A percentile compares a stretch with the other conserved stretches of the same genome.
These are phyloP conservation scores for Choiromyces venosus DNA, from an alignment of 495 filamentous ascomycete genomes.

Conservation along the genomic window DNA sequence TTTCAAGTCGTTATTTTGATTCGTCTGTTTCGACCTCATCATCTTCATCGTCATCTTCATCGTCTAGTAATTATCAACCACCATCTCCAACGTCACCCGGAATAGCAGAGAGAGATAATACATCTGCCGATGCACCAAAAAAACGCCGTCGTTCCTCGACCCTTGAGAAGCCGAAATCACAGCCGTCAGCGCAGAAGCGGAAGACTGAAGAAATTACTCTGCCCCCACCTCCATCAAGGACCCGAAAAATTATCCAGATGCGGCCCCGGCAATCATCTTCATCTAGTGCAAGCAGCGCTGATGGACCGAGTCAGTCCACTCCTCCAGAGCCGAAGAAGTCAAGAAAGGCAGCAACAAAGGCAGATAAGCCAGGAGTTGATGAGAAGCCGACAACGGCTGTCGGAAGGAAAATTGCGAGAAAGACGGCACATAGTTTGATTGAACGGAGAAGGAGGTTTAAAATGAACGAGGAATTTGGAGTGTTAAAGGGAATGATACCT, in stretches of 20 bases:
- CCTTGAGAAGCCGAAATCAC: constrained; percentile 51
- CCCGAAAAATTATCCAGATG: constrained; percentile 98
- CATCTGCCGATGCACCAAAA: constrained; percentile 45
- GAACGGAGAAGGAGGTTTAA: constrained; percentile 85
- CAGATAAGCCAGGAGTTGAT: constrained; percentile 54
- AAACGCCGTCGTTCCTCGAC: constrained; percentile 54
- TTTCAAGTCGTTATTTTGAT: neutral
- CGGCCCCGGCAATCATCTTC: constrained; percentile 53
- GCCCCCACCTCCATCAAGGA: constrained; percentile 84
- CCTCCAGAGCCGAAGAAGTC: constrained; percentile 44
- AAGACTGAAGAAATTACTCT: constrained; percentile 55
- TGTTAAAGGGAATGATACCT: constrained; percentile 92
- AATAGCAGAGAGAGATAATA: constrained; percentile 45
- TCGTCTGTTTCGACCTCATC: constrained; percentile 13
- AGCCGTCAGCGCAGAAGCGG: constrained; percentile 40
- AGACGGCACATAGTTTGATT: constrained; percentile 93
- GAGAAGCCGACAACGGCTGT: constrained; percentile 29
- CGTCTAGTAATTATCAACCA: constrained; percentile 50
- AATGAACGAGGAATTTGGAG: constrained; percentile 98
- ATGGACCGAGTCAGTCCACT: constrained; percentile 13
- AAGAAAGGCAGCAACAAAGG: constrained; percentile 50
- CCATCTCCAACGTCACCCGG: constrained; percentile 56
- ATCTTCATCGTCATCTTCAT: constrained; percentile 39
- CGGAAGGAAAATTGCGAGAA: constrained; percentile 73
- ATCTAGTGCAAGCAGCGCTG: constrained; percentile 24